These are phyloP conservation scores for Eleusine indica DNA, from an alignment of 176 grass and related monocot genomes.

Conservation along the genomic window DNA sequence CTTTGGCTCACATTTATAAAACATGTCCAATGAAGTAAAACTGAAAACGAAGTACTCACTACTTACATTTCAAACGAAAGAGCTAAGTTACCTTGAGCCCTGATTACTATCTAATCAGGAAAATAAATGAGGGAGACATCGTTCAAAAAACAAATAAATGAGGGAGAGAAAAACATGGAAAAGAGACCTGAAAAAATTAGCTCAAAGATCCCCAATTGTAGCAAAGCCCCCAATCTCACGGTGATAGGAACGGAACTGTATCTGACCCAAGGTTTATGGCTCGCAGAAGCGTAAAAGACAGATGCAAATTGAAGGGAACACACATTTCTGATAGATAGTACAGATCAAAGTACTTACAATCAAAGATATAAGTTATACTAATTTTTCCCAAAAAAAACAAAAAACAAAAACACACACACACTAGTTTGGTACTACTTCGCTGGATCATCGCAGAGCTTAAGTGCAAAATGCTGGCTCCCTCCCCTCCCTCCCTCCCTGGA, in stretches of 20 bases:
- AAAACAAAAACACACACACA: no score
- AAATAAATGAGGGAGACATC: no score
- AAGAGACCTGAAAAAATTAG: not conserved
- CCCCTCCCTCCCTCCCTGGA: not conserved
- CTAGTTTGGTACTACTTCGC: not conserved
- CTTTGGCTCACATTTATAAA: not conserved
- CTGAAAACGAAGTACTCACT: not conserved
- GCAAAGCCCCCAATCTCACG: not conserved
- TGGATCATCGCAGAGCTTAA: not conserved
- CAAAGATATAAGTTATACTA: not conserved
- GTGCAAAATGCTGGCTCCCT: not conserved
- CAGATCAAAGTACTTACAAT: not conserved
- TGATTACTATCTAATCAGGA: no score
- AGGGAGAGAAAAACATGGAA: not conserved
- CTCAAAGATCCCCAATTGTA: not conserved
- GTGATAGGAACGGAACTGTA: not conserved
- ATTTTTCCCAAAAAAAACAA: no score
- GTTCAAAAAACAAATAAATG: not conserved
- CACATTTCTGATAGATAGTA: not conserved
- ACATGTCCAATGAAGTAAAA: not conserved
- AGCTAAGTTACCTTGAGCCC: not conserved
- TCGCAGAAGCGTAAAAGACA: not conserved
- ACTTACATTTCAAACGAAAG: not conserved
- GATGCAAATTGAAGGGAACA: not conserved
- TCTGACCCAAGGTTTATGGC: not conserved